A percentile compares a stretch with the other conserved stretches of the same genome.
phyloP scores from a whole-genome alignment of 208 protist species.

The Leishmania braziliensis region DNA sequence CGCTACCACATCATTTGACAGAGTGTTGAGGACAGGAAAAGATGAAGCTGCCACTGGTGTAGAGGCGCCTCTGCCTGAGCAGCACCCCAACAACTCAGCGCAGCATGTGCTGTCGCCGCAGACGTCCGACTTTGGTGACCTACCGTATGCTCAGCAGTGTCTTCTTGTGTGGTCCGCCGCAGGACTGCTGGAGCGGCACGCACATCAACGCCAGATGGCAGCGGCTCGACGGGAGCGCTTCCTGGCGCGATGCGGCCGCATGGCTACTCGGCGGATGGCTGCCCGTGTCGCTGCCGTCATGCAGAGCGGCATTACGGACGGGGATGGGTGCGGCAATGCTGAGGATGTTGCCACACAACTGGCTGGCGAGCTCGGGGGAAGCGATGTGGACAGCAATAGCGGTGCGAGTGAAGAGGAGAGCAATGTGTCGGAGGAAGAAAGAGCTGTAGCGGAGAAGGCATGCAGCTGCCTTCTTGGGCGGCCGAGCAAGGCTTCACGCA shows the following conservation, averaged over 20 bases:
- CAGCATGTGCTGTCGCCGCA: not conserved
- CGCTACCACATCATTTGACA: not conserved
- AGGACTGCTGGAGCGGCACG: constrained; percentile 38
- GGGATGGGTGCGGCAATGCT: not conserved
- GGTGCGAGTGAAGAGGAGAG: constrained; percentile 8
- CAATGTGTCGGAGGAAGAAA: constrained; percentile 3
- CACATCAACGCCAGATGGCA: constrained; percentile 6
- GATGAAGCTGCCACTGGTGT: not conserved
- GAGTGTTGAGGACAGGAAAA: not conserved
- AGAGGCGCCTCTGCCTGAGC: not conserved
- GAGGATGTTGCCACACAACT: constrained; percentile 1
- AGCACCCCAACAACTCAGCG: not conserved
- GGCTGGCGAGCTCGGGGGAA: not conserved
- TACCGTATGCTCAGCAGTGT: constrained; percentile 79
- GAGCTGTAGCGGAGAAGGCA: not conserved
- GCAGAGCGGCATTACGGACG: constrained; percentile 1
- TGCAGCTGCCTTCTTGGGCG: not conserved
- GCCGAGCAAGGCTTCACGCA: not conserved
- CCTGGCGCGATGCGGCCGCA: constrained; percentile 28
- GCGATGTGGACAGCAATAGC: not conserved
- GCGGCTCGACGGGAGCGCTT: constrained; percentile 24
- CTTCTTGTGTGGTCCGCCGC: constrained; percentile 75
- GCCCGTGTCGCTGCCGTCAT: constrained; percentile 33
- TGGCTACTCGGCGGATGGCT: constrained; percentile 47
- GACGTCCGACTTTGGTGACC: constrained; percentile 22